phyloP scores from a whole-genome alignment of 441 rosid species.

The Populus tomentosa region DNA sequence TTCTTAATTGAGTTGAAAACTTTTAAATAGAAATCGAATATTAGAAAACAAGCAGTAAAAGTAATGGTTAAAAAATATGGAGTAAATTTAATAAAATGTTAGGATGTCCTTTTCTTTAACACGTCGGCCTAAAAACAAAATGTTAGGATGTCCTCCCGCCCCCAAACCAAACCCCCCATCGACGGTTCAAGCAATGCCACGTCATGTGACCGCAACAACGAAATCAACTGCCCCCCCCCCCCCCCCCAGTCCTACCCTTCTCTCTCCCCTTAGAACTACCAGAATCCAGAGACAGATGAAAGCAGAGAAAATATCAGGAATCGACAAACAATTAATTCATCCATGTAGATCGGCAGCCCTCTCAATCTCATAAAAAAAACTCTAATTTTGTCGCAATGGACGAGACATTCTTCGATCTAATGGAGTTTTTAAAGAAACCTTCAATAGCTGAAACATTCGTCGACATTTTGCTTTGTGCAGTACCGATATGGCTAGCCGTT shows the following conservation, averaged over 20 bases:
- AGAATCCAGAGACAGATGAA: background rate
- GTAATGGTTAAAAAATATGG: no score
- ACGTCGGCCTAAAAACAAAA: background rate
- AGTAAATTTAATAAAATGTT: no score
- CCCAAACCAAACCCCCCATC: background rate
- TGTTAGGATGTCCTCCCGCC: background rate
- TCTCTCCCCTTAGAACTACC: background rate
- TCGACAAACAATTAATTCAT: background rate
- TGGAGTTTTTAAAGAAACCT: conserved; percentile 60
- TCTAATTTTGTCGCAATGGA: conserved; percentile 48
- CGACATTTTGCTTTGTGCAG: conserved; percentile 93
- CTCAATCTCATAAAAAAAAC: background rate
- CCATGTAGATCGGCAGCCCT: conserved; percentile 21
- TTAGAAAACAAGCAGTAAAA: no score
- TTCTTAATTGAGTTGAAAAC: no score
- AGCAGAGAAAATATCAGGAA: background rate
- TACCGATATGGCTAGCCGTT: conserved; percentile 96
- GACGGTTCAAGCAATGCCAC: conserved; percentile 22
- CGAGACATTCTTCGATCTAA: conserved; percentile 54
- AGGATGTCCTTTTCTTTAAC: no score
- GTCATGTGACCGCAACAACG: conserved; percentile 14
- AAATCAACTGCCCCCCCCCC: conserved; percentile 20
- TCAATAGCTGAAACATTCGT: conserved; percentile 81
- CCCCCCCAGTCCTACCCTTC: background rate
- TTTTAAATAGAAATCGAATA: no score